Base-by-base conservation (phyloP, 164 flowering plant species). In the Kingdonia uniflora region DNA sequence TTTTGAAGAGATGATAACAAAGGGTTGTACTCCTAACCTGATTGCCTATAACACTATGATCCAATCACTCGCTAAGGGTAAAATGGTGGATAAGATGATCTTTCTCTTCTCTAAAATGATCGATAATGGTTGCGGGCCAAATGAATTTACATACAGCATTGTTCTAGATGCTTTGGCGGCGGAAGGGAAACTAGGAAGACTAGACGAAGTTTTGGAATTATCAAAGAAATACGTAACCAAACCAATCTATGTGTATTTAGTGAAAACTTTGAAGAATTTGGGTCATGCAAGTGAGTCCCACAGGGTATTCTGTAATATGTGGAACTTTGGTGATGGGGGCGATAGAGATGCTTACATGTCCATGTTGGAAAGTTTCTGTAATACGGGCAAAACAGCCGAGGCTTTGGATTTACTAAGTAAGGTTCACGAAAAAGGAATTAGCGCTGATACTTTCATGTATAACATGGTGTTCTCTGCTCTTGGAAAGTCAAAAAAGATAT, bases 271-370 rank as follows among this genome's bases (percentile, higher is more conserved):
- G 37, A 78, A 75, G 64, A 79, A 81, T 67, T 52, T 84, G 54
- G 96, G 98, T 19, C 94, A 92, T 71, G 79, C 87, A 24, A 73
- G 74, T 66, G 98, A 92, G 70, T 94, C 96, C 49, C 98, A 92
- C 62, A 66, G 95, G 63, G 59, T 88, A n/a, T 92, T 92, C 59
- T 88, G 98, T 76, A 72, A 75, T 60, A 79, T 88, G 98, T 92
- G 96, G 98, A 70, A 25, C 58, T 76, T 68, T 59, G 80, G 82
- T 52, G 91, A 79, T 14, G 65, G 52, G 24, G 98, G 98, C 35
- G 95, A 92, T 67, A 74, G 74, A 64, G 84, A 79, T 65, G 94
- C 96, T 46, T 85, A 65, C 64, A 26, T 75, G 63, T 75, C 98
- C 56, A 86, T 92, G 94, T 66, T 92, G 51, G 98, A 86, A 63